Conservation (phyloP, 2,329 filamentous ascomycete genomes). For the Fusarium fracticaudum region DNA sequence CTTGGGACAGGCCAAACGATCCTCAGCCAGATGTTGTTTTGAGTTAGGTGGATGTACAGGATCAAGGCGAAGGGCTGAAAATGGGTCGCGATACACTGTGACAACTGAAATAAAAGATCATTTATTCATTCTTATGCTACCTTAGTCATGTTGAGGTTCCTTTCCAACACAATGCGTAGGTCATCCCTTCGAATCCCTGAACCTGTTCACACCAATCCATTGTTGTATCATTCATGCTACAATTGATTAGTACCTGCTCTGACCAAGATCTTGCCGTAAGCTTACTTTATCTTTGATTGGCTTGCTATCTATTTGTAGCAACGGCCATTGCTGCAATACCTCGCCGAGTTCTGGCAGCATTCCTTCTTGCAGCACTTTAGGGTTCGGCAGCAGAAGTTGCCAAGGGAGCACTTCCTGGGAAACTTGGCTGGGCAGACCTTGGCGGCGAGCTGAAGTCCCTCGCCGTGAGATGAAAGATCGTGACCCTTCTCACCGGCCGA, state of each 20-base stretch:
- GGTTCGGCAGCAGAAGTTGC: conserved; percentile 21
- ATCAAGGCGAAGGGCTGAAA: rapidly evolving
- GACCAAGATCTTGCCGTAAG: rapidly evolving
- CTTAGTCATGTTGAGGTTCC: rapidly evolving
- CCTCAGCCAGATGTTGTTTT: not conserved
- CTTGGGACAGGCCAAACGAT: not conserved
- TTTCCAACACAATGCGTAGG: not conserved
- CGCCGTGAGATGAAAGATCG: not conserved
- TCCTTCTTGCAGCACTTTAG: conserved; percentile 26
- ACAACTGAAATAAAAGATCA: not conserved
- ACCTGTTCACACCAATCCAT: not conserved
- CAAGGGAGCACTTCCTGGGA: conserved; percentile 17
- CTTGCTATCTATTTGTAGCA: conserved; percentile 2
- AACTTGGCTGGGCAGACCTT: conserved; percentile 21
- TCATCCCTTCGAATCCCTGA: rapidly evolving
- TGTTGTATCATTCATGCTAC: not conserved
- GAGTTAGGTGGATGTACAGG: not conserved
- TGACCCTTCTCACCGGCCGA: conserved; percentile 2
- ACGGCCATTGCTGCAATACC: conserved; percentile 19
- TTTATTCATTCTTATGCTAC: not conserved
- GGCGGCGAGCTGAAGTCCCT: not conserved
- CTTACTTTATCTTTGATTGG: not conserved
- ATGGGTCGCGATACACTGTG: rapidly evolving
- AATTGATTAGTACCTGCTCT: rapidly evolving
- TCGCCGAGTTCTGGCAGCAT: conserved; percentile 21